Evolutionary conservation across 495 filamentous ascomycete species (phyloP), one percentile per base, ranked within the genome.

Genomic region (Penicillium subrubescens): DNA sequence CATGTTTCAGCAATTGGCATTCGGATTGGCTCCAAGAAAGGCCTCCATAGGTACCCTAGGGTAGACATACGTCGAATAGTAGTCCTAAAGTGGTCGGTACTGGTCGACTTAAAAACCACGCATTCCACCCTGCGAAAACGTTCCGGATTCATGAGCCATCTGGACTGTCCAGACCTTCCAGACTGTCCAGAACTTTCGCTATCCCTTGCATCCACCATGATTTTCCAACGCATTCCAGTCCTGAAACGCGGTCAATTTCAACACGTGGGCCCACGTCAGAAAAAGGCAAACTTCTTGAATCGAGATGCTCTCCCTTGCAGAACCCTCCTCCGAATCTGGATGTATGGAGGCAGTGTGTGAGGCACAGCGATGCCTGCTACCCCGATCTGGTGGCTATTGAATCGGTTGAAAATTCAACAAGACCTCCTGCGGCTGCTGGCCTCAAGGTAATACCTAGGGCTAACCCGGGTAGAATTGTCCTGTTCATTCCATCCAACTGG

Each of bases 281-380:
- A 34, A 64, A 65, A 70, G 15, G 63, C 64, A 67, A 67, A 68
- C 60, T 67, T 66, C 56, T 72, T 67, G 4, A 86, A 86, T 80
- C 74, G 88, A 84, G 48, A 87, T 84, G 66, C 83, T 86, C 79
- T 87, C 79, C 52, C 85, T 56, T 17, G 77, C 69, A 60, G 75
- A 69, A n/a, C 74, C 78, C 34, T 75, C 75, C 53, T 72, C 72
- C 11, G 68, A 67, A 5, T 61, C 71, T 2, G 82, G 75, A 66
- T 87, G 79, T n/a, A 67, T 67, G 68, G 87, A 87, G 0, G 86
- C 82, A 10, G 79, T 80, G 59, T 87, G 85, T 50, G 84, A 21
- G 44, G 83, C 44, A 83, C 72, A 3, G 61, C 67, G 34, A 64
- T 54, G 19, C 63, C 60, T 23, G 48, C 56, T 50, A 41, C 46